Evolutionary conservation across 768 basidiomycete genomes (phyloP), one percentile per base, ranked within the genome.

Genomic region (Kwoniella mangroviensis): DNA sequence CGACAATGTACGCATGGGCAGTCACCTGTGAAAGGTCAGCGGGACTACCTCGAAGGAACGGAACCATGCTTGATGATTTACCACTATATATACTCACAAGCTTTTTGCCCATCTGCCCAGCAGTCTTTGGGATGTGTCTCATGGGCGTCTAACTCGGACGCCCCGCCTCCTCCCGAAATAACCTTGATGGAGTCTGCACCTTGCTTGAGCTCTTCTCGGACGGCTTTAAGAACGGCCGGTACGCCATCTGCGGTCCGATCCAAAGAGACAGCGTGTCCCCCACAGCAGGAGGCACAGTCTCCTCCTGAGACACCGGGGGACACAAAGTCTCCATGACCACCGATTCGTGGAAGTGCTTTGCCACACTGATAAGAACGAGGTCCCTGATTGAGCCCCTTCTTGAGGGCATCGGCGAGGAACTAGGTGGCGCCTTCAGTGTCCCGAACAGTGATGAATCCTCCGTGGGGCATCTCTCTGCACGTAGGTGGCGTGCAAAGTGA

Each of bases 171-270:
- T 13, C 85, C 72, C 26, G 69, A 34, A 74, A 73, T 71, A 65
- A 82, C 67, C 72, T 86, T 85, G 75, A 86, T 85, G 73, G 84
- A 83, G 72, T 86, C 85, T 2, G 85, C 85, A 0, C 85, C 85
- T 0, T 73, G 79, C 65, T 84, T 85, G 42, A 85, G 65, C 71
- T 85, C 83, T 62, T 85, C 84, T 22, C 85, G 68, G 0, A 79
- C 78, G 6, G 85, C 84, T 55, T 81, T 83, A 13, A 86, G 75
- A 0, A 85, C 84, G 41, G 82, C 79, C 1, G 85, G 84, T 2
- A 85, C 85, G 7, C 85, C 85, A 63, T 86, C 85, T 7, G 79
- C 82, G 0, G 82, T 81, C 17, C 84, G 73, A 0, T 83, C 84
- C 5, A 83, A 73, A 3, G 78, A 79, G 24, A 45, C 54, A 15